Base-by-base conservation (phyloP, 2,329 filamentous ascomycete genomes). In the Parascedosporium putredinis region DNA sequence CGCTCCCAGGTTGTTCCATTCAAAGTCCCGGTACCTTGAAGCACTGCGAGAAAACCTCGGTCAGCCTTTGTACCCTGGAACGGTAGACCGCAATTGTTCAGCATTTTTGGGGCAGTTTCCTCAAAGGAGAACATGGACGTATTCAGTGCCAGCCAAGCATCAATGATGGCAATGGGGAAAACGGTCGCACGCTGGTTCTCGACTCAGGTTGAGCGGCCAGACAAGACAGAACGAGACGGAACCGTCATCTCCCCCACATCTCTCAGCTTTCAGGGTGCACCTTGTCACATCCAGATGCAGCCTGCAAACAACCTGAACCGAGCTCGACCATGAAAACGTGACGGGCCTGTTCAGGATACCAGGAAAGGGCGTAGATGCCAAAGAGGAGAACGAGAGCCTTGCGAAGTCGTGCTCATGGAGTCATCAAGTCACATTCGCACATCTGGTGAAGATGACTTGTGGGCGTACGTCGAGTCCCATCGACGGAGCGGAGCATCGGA, bases 281-380 rank as follows among this genome's bases (percentile, higher is more conserved):
- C 4, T 22, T 40, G 6, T 22, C 5, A 10, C 5, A 20, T 40
- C n/a, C 36, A 40, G 10, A 40, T 40, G 18, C 36, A 40, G 47
- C 34, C 47, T 31, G 34, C 47, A 43, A 43, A 43, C 47, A 49
- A 31, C 34, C 34, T 49, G 47, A 43, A 49, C 36, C 47, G 31
- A 47, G 20, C 45, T 47, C 23, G 12, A 38, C 29, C 47, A 40
- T n/a, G 22, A 9, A 40, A 40, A n/a, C n/a, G 36, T 40, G 18
- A n/a, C 22, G 36, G 22, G 18, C n/a, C 18, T 18, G n/a, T 22
- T 18, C 10, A 40, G 36, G 9, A 3, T n/a, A 40, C 22, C 36
- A 23, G 36, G 10, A 20, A 16, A 18, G 18, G 22, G 36, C 36
- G 18, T 2, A 20, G 10, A 22, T 18, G 36, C 36, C 22, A 40